These are phyloP conservation scores for Tetrapisispora nanseiensis DNA, from an alignment of 805 yeast species.

Conservation along the genomic window DNA sequence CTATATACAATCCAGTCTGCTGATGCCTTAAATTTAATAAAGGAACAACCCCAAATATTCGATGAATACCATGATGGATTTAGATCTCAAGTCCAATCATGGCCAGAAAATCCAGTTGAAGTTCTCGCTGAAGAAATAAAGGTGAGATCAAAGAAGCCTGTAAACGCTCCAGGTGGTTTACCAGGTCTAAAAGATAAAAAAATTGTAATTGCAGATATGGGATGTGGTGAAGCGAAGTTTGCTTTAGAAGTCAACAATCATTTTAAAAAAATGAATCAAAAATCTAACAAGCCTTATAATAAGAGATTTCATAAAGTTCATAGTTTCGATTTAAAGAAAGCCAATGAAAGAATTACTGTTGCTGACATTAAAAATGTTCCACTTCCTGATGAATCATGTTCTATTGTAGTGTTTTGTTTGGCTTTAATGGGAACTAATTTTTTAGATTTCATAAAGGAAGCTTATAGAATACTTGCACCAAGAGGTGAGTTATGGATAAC, in stretches of 20 bases:
- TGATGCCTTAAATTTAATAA: conserved; percentile 61
- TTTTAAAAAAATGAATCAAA: conserved; percentile 30
- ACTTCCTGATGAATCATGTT: conserved; percentile 63
- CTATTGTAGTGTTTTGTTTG: conserved; percentile 85
- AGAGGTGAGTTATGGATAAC: conserved; percentile 96
- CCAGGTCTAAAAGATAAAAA: conserved; percentile 54
- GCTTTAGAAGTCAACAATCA: conserved; percentile 54
- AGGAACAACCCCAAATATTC: conserved; percentile 77
- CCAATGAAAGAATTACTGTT: conserved; percentile 86
- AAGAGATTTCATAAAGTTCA: conserved; percentile 55
- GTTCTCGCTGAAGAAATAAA: conserved; percentile 68
- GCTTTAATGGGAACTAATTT: conserved; percentile 97
- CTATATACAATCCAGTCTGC: conserved; percentile 79
- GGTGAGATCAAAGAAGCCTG: conserved; percentile 48
- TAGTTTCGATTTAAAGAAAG: conserved; percentile 84
- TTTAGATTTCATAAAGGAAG: conserved; percentile 84
- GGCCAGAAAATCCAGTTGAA: conserved; percentile 99
- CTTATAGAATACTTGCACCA: conserved; percentile 76
- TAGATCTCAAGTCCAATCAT: conserved; percentile 84
- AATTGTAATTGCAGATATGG: conserved; percentile 93
- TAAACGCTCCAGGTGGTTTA: conserved; percentile 92
- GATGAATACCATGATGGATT: conserved; percentile 95
- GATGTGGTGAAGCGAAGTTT: conserved; percentile 95
- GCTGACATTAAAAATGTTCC: conserved; percentile 94
- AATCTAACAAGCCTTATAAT: conserved; percentile 26